Conservation (phyloP, 2,329 filamentous ascomycete genomes). For the Huntiella omanensis region DNA sequence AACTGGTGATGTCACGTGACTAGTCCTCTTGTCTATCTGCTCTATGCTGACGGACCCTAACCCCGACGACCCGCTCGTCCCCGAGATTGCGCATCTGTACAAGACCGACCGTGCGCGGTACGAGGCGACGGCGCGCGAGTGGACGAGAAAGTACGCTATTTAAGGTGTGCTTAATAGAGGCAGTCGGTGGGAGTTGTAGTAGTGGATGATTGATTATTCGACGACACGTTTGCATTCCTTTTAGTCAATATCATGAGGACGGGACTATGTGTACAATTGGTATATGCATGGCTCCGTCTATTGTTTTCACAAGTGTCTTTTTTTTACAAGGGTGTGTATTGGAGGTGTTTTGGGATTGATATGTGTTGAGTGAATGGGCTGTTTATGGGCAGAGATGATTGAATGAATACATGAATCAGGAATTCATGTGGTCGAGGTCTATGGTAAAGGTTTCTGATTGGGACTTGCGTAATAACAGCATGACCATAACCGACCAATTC, state of each 20-base stretch:
- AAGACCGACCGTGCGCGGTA: constrained; percentile 95
- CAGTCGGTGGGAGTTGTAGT: constrained; percentile 7
- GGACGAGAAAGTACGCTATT: constrained; percentile 98
- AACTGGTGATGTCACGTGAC: constrained; percentile 10
- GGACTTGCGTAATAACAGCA: too few relatives aligned
- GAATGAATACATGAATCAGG: too few relatives aligned
- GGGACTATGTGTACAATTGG: neutral
- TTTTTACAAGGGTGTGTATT: neutral
- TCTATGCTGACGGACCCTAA: constrained; percentile 99
- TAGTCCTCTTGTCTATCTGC: constrained; percentile 95
- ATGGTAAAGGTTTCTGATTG: too few relatives aligned
- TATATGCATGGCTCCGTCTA: neutral
- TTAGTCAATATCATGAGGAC: constrained; percentile 2
- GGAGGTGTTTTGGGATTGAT: too few relatives aligned
- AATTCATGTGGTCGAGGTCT: too few relatives aligned
- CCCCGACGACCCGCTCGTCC: constrained; percentile 94
- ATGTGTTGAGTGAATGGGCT: too few relatives aligned
- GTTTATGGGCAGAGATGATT: too few relatives aligned
- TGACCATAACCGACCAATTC: too few relatives aligned
- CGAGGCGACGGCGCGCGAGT: constrained; percentile 90
- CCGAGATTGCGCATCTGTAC: constrained; percentile 98
- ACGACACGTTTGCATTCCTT: constrained; percentile 7
- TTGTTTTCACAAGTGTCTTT: neutral
- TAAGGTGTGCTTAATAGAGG: constrained; percentile 23
- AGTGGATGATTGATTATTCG: constrained; percentile 2